These are phyloP conservation scores for Cyclotella kingstonii DNA, from an alignment of 108 stramenopile species.

Conservation along the genomic window DNA sequence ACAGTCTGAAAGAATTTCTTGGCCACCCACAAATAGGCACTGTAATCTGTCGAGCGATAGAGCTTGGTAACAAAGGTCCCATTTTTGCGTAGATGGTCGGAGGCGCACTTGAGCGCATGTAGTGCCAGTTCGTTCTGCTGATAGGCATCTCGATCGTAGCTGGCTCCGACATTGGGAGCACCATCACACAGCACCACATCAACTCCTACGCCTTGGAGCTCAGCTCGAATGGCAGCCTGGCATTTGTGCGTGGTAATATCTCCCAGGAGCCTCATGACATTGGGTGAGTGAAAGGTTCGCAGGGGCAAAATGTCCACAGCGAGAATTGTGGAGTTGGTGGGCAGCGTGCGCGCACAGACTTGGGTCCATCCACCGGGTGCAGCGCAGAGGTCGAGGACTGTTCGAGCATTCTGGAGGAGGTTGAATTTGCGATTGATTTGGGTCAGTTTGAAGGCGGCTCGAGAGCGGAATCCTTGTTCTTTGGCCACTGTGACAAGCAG, in stretches of 20 bases:
- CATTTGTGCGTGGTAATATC: constrained; percentile 98
- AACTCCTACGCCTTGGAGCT: constrained; percentile 73
- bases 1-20: constrained; percentile 92
- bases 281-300: constrained; percentile 55
- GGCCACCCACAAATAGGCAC: constrained; percentile 93
- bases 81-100: constrained; percentile 82
- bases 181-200: constrained; percentile 99
- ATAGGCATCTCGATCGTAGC: constrained; percentile 96
- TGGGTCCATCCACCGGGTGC: constrained; percentile 99
- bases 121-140: constrained; percentile 96
- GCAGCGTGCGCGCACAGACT: constrained; percentile 84
- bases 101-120: constrained; percentile 94
- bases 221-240: constrained; percentile 74
- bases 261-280: constrained; percentile 90
- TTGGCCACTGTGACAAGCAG: constrained; percentile 84
- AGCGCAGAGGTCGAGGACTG: constrained; percentile 97
- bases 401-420: constrained; percentile 75
- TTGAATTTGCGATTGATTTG: constrained; percentile 98
- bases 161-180: constrained; percentile 99
- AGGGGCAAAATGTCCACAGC: constrained; percentile 98
- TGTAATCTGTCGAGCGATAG: constrained; percentile 97
- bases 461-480: constrained; percentile 95
- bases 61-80: constrained; percentile 97
- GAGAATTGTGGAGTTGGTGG: constrained; percentile 71
- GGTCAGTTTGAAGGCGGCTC: constrained; percentile 97